Percentiles rank a stretch among this genome's conserved stretches.
Conservation (phyloP, 1,139 yeast species). For the Kodamaea alishanica region DNA sequence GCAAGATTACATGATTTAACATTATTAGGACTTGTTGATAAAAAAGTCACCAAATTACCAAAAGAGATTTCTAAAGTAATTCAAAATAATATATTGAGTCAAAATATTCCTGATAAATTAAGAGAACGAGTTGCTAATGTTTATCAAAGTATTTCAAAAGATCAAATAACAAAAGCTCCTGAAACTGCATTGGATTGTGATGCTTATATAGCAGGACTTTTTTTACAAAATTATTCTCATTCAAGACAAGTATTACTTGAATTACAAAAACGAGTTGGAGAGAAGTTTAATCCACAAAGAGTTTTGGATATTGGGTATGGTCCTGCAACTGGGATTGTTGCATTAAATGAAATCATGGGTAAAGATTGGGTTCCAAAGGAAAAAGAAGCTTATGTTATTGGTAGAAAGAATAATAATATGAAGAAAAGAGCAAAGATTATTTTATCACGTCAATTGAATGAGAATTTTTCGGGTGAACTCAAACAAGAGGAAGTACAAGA, state of each 20-base stretch:
- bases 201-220: conserved; percentile 78
- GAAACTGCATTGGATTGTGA: conserved; percentile 64
- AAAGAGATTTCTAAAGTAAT: conserved; percentile 51
- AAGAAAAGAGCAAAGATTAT: conserved; percentile 73
- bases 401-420: conserved; percentile 63
- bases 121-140: conserved; percentile 53
- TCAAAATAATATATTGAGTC: conserved; percentile 54
- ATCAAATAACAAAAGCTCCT: conserved; percentile 52
- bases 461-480: conserved; percentile 26
- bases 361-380: conserved; percentile 53
- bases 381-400: conserved; percentile 72
- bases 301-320: conserved; percentile 85
- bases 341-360: conserved; percentile 79
- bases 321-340: conserved; percentile 90
- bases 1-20: conserved; percentile 53
- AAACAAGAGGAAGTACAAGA: conserved; percentile 15
- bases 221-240: conserved; percentile 80
- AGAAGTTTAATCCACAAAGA: conserved; percentile 56
- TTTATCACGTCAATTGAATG: conserved; percentile 65
- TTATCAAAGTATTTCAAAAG: conserved; percentile 46
- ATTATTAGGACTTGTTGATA: conserved; percentile 45
- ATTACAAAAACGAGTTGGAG: conserved; percentile 52
- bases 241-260: conserved; percentile 66
- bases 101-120: conserved; percentile 52
- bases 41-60: conserved; percentile 48